These are phyloP conservation scores for Pezicula radicicola DNA, from an alignment of 2,329 filamentous ascomycete species.

Conservation along the genomic window DNA sequence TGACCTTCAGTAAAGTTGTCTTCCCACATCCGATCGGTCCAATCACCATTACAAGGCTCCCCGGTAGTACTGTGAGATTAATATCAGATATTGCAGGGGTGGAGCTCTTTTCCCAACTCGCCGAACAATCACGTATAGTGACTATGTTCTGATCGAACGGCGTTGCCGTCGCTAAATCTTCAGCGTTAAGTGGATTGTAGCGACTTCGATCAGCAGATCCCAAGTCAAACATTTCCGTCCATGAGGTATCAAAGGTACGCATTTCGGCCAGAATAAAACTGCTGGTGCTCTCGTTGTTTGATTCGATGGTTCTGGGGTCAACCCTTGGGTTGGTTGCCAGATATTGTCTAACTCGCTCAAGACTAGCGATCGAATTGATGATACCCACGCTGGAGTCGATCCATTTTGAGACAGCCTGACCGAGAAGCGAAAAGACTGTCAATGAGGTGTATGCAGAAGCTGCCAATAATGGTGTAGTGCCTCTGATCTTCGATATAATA, in stretches of 20 bases:
- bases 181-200: not conserved
- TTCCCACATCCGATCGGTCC: slow-evolving; percentile 25
- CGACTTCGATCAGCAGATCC: not conserved
- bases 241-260: not conserved
- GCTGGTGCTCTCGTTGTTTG: not conserved
- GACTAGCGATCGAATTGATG: slow-evolving; percentile 1
- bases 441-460: slow-evolving; percentile 1
- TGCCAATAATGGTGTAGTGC: slow-evolving; percentile 1
- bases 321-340: not conserved
- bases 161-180: not conserved
- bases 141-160: not conserved
- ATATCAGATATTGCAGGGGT: slow-evolving; percentile 3
- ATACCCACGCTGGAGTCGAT: not conserved
- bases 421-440: slow-evolving; percentile 1
- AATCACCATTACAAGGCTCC: slow-evolving; percentile 13
- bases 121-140: slow-evolving; percentile 1
- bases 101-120: slow-evolving; percentile 1
- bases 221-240: not conserved
- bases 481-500: slow-evolving; percentile 6
- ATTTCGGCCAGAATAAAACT: not conserved
- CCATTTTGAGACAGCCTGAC: slow-evolving; percentile 2
- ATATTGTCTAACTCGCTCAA: slow-evolving; percentile 6
- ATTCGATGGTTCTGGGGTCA: not conserved
- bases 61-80: slow-evolving; percentile 2
- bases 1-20: slow-evolving; percentile 12